phyloP scores from a whole-genome alignment of 306 rosid genomes.

The Pueraria montana region DNA sequence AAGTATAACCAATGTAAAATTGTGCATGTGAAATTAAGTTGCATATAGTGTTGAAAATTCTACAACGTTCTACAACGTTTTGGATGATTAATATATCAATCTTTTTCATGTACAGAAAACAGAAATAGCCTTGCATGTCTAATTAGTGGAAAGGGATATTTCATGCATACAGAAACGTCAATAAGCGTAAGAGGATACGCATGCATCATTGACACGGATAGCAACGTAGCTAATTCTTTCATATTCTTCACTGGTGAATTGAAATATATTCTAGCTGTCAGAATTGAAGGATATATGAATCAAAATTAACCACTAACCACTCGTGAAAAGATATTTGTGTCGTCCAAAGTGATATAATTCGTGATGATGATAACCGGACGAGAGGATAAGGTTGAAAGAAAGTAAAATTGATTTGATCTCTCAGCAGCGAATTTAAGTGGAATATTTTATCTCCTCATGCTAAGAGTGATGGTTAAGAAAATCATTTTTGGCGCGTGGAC shows the following conservation, averaged over 20 bases:
- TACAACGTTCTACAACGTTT: background rate
- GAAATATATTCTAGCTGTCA: conserved; percentile 6
- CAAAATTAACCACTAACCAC: conserved; percentile 6
- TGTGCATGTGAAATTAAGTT: background rate
- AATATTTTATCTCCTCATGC: background rate
- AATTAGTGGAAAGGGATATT: conserved; percentile 23
- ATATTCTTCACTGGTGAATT: background rate
- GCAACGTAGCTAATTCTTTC: background rate
- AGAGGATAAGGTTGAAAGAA: conserved; percentile 2
- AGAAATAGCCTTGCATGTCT: background rate
- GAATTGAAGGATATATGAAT: conserved; percentile 11
- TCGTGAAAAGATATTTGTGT: background rate
- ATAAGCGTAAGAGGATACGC: background rate
- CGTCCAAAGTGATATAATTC: background rate
- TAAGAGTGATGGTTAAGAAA: conserved; percentile 4
- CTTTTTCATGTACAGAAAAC: background rate
- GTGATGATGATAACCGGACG: background rate
- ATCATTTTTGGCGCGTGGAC: background rate
- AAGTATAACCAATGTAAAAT: background rate
- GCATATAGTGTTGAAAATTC: background rate
- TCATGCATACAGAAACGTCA: conserved; percentile 1
- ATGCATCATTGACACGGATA: conserved; percentile 3
- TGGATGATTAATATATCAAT: background rate
- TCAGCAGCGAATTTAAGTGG: background rate
- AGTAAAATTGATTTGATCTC: background rate